Evolutionary conservation across 2,329 filamentous ascomycete genomes (phyloP).

Genomic region (Penicillium thymicola): DNA sequence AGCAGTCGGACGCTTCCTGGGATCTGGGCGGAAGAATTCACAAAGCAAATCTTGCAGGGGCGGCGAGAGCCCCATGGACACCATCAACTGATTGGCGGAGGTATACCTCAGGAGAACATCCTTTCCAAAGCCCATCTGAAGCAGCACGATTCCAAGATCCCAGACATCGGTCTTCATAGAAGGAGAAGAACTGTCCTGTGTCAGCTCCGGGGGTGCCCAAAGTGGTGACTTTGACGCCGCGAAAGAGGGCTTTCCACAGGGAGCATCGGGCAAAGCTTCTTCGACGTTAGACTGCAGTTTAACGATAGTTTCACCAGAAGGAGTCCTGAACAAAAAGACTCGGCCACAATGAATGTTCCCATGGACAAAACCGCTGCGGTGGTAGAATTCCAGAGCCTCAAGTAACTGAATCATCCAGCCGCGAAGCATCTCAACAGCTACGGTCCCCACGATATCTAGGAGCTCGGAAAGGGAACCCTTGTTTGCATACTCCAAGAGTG

Average conservation of each 20-base stretch:
- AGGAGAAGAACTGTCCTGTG: conserved; percentile 52
- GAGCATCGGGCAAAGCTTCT: conserved; percentile 50
- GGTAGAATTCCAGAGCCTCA: conserved; percentile 82
- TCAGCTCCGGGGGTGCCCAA: conserved; percentile 78
- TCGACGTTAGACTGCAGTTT: conserved; percentile 51
- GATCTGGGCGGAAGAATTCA: conserved; percentile 80
- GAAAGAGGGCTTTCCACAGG: conserved; percentile 37
- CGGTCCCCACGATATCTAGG: conserved; percentile 70
- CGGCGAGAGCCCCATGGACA: conserved; percentile 67
- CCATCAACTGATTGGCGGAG: conserved; percentile 71
- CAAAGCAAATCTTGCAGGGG: conserved; percentile 75
- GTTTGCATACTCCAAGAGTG: conserved; percentile 73
- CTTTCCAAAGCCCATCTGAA: conserved; percentile 91
- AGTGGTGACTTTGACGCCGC: conserved; percentile 70
- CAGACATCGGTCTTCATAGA: conserved; percentile 86
- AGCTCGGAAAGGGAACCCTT: conserved; percentile 80
- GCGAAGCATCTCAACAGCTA: conserved; percentile 72
- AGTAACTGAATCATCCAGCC: conserved; percentile 91
- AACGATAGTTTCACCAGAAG: conserved; percentile 64
- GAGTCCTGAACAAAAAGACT: conserved; percentile 69
- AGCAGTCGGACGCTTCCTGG: conserved; percentile 78
- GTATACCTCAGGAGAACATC: conserved; percentile 72
- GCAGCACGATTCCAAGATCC: conserved; percentile 86
- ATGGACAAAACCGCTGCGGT: conserved; percentile 79
- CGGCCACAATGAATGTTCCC: conserved; percentile 78